Evolutionary conservation across 2,329 filamentous ascomycete genomes (phyloP), one percentile per base, ranked within the genome.

Genomic region (Pseudogymnoascus sp.): DNA sequence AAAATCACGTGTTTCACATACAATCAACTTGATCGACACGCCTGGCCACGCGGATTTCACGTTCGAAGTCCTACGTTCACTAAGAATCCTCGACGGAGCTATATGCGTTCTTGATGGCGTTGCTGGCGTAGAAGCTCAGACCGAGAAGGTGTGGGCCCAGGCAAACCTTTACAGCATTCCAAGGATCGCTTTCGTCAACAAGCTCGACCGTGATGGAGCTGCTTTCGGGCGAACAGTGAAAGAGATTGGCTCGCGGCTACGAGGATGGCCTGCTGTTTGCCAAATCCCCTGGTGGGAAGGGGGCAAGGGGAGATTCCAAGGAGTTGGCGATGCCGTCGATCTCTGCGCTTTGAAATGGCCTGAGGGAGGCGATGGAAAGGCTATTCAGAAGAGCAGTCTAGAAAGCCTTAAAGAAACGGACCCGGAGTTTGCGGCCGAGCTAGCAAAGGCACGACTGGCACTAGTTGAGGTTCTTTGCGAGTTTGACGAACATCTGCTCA

Each of bases 41-140:
- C 95, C 95, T 1, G 95, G 95, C 1, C 95, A 99, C 72, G 93
- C 96, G 21, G 95, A 99, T 74, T 99, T 99, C 70, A 92, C 93
- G 0, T 97, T 97, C 71, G 95, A 99, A 74, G 95, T 97, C 2
- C 84, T 97, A 68, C 86, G 95, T 11, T 97, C 93, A 34, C 80
- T 97, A 5, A 87, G 91, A 18, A 89, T 96, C 36, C 82, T 96
- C 0, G 92, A 96, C 72, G 92, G 92, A 4, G 91, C 91, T 1
- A 88, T 96, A n/a, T 96, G 91, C 71, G 93, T 96, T 70, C 85
- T 96, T 6, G 92, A 96, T 73, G 92, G 90, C 0, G 92, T 96
- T 38, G 92, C 93, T 65, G 92, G 92, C 1, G 95, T 99, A 21
- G 95, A 99, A 76, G 93, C 95, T 1, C 95, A 97, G 73, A 97